These are phyloP conservation scores for Populus tremula DNA, from an alignment of 345 rosid genomes.

Conservation along the genomic window DNA sequence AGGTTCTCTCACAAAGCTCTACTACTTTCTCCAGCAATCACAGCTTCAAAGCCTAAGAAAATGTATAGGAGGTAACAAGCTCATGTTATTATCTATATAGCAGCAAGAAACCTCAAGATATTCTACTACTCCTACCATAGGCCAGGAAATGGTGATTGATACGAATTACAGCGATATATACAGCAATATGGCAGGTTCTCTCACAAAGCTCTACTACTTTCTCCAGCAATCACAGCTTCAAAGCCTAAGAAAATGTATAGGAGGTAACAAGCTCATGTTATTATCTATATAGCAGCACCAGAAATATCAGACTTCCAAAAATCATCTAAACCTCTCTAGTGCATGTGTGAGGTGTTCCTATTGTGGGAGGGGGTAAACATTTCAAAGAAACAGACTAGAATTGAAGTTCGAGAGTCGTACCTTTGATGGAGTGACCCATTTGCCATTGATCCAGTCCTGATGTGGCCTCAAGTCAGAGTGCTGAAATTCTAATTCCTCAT, in stretches of 20 bases:
- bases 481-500: slow-evolving; percentile 50
- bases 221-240: slow-evolving; percentile 8
- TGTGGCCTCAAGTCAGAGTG: slow-evolving; percentile 64
- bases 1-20: background rate
- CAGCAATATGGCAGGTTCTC: background rate
- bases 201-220: background rate
- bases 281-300: background rate
- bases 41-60: slow-evolving; percentile 1
- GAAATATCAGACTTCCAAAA: background rate
- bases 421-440: slow-evolving; percentile 54
- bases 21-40: slow-evolving; percentile 7
- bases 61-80: background rate
- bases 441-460: slow-evolving; percentile 76
- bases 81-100: too few species aligned
- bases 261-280: background rate
- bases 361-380: background rate
- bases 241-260: background rate
- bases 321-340: background rate
- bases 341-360: background rate
- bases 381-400: background rate
- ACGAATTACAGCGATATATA: background rate
- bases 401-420: slow-evolving; percentile 25
- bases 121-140: background rate
- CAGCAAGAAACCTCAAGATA: background rate
- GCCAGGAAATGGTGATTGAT: background rate